Conservation (phyloP, 331 rosid species). For the Phaseolus coccineus region DNA sequence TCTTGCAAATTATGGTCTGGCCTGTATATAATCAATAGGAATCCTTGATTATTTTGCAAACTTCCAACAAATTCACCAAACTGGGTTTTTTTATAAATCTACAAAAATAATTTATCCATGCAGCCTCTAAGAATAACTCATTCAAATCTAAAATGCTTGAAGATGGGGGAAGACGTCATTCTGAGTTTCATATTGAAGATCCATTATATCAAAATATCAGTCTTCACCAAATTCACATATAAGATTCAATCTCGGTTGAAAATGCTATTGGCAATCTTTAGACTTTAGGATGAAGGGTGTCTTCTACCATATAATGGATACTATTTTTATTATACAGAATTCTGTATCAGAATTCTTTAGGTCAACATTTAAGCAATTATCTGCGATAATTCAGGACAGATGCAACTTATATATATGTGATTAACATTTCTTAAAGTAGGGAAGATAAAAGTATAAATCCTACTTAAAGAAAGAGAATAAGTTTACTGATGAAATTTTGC, state of each 20-base stretch:
- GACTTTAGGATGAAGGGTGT: slow-evolving; percentile 26
- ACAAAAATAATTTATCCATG: slow-evolving; percentile 20
- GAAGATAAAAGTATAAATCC: background rate
- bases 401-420: slow-evolving; percentile 1
- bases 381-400: background rate
- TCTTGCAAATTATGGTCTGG: slow-evolving; percentile 99
- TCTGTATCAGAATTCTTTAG: background rate
- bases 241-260: slow-evolving; percentile 15
- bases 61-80: slow-evolving; percentile 9
- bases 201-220: slow-evolving; percentile 20
- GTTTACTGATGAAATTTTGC: background rate
- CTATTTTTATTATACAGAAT: background rate
- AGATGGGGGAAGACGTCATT: slow-evolving; percentile 15
- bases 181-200: slow-evolving; percentile 20
- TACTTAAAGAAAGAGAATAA: slow-evolving; percentile 22
- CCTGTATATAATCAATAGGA: slow-evolving; percentile 62
- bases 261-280: slow-evolving; percentile 26
- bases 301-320: slow-evolving; percentile 1
- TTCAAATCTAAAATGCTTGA: slow-evolving; percentile 37
- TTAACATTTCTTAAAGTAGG: slow-evolving; percentile 6
- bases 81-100: background rate
- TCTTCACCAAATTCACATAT: slow-evolving; percentile 12
- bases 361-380: slow-evolving; percentile 27
- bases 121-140: slow-evolving; percentile 21
- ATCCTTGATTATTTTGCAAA: slow-evolving; percentile 19